Conservation (phyloP, 176 grass and related monocot species). For the Oryza meyeriana region DNA sequence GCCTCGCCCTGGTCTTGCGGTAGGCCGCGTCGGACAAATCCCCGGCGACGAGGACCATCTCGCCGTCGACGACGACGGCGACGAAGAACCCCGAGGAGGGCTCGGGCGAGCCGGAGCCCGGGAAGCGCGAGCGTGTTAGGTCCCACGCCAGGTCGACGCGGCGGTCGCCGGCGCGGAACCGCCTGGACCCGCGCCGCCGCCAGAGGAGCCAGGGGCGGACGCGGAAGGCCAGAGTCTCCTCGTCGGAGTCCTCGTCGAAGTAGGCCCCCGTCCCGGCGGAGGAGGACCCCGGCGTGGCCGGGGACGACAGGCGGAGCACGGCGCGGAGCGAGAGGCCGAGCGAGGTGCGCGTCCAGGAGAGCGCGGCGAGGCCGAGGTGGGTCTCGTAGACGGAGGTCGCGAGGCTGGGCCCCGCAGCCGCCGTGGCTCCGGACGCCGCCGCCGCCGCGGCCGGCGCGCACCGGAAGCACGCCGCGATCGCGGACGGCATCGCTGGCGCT, state of each 20-base stretch:
- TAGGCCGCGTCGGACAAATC: constrained; percentile 60
- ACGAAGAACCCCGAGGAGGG: constrained; percentile 65
- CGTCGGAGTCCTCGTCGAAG: constrained; percentile 31
- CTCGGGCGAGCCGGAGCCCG: constrained; percentile 38
- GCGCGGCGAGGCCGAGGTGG: constrained; percentile 55
- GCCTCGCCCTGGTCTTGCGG: constrained; percentile 27
- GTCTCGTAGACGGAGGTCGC: constrained; percentile 89
- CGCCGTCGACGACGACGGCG: constrained; percentile 56
- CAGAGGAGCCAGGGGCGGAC: constrained; percentile 71
- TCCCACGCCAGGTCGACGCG: constrained; percentile 60
- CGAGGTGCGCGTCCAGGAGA: constrained; percentile 68
- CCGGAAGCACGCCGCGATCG: constrained; percentile 45
- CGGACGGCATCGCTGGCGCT: constrained; percentile 42
- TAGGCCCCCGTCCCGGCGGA: neutral
- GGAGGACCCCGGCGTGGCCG: neutral
- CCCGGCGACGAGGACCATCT: constrained; percentile 72
- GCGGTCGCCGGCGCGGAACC: constrained; percentile 37
- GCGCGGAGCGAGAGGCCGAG: constrained; percentile 68
- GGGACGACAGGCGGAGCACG: constrained; percentile 47
- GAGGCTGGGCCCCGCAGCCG: constrained; percentile 34
- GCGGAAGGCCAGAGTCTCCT: constrained; percentile 56
- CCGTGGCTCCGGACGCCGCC: neutral
- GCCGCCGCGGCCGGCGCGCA: constrained; percentile 4
- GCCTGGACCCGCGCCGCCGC: constrained; percentile 46
- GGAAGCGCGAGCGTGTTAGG: constrained; percentile 58